Evolutionary conservation across 2,329 filamentous ascomycete species (phyloP).

Genomic region (Colletotrichum ledebouriae): DNA sequence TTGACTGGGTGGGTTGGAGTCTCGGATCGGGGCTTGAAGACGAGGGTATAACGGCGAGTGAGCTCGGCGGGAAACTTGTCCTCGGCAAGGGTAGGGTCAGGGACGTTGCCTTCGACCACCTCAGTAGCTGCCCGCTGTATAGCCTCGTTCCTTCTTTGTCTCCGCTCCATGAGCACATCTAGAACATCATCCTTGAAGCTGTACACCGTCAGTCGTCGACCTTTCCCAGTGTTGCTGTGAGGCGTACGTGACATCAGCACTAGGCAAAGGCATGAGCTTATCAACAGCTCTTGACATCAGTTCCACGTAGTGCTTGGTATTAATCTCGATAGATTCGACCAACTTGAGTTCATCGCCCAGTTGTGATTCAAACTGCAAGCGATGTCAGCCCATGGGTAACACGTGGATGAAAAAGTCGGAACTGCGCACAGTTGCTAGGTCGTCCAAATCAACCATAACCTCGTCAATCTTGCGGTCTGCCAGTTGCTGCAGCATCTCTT

Average conservation of each 20-base stretch:
- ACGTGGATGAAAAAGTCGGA: conserved; percentile 79
- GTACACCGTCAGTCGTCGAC: conserved; percentile 24
- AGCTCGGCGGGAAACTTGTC: conserved; percentile 92
- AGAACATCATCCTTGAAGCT: conserved; percentile 98
- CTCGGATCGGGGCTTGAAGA: conserved; percentile 92
- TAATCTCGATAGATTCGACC: conserved; percentile 87
- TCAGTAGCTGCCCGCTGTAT: conserved; percentile 70
- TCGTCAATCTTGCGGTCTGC: conserved; percentile 84
- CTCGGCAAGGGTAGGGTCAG: conserved; percentile 73
- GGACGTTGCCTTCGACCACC: conserved; percentile 58
- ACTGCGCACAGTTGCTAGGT: conserved; percentile 76
- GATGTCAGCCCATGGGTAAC: conserved; percentile 68
- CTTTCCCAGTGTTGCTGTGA: conserved; percentile 8
- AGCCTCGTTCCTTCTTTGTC: conserved; percentile 86
- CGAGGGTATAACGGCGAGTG: conserved; percentile 92
- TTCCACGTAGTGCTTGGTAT: conserved; percentile 96
- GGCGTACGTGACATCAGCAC: conserved; percentile 79
- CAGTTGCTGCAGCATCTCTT: conserved; percentile 86
- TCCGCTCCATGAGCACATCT: conserved; percentile 95
- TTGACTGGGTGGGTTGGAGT: conserved; percentile 74
- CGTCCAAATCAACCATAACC: conserved; percentile 89
- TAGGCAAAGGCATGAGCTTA: conserved; percentile 84
- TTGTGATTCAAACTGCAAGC: conserved; percentile 78
- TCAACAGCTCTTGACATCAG: conserved; percentile 91
- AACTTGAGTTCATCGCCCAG: conserved; percentile 78